Conservation (phyloP, 305 asterid genomes). For the Salvia sclarea region DNA sequence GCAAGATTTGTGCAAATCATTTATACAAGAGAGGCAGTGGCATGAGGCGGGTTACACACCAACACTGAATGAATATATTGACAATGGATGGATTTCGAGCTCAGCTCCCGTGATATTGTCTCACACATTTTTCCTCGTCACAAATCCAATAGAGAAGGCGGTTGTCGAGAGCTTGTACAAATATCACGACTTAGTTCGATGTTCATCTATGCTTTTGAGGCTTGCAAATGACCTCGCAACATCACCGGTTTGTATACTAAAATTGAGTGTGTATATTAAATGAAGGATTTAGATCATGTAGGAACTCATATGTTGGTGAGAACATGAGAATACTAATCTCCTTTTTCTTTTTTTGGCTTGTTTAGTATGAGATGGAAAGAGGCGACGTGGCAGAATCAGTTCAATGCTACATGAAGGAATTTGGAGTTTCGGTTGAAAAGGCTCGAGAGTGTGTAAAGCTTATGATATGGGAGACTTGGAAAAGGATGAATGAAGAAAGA, state of each 20-base stretch:
- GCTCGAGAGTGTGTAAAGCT: not conserved
- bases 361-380: slow-evolving; percentile 10
- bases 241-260: not conserved
- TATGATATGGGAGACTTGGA: not conserved
- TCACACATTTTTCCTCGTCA: not conserved
- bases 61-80: slow-evolving; percentile 19
- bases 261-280: not conserved
- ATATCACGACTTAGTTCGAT: slow-evolving; percentile 27
- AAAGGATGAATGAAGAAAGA: not conserved
- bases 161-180: slow-evolving; percentile 23
- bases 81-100: slow-evolving; percentile 22
- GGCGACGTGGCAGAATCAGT: slow-evolving; percentile 10
- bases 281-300: not conserved
- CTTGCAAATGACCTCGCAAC: slow-evolving; percentile 22
- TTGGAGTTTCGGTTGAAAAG: not conserved
- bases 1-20: too few species aligned
- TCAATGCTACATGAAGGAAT: slow-evolving; percentile 3
- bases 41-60: slow-evolving; percentile 24
- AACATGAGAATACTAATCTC: too few species aligned
- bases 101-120: slow-evolving; percentile 7
- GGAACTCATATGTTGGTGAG: too few species aligned
- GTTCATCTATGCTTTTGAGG: slow-evolving; percentile 32
- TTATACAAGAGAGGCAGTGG: too few species aligned
- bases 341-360: too few species aligned
- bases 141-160: not conserved